These are phyloP conservation scores for Ceratocystis eucalypticola DNA, from an alignment of 2,329 filamentous ascomycete species.

Conservation along the genomic window DNA sequence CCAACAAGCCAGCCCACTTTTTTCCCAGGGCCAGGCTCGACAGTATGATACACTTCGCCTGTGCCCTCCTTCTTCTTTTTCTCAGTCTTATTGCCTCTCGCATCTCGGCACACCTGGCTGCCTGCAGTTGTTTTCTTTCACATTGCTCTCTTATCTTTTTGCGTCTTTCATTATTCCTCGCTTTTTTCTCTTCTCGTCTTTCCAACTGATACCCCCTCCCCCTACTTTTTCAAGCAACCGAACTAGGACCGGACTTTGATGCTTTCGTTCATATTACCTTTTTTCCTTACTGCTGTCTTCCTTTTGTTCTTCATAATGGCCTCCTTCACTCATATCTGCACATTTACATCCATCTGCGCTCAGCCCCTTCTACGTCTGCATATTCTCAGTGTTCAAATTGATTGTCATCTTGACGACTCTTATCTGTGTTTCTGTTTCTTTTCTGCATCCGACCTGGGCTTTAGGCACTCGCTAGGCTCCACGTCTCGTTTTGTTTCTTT, in stretches of 20 bases:
- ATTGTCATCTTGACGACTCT: background rate
- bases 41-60: background rate
- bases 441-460: background rate
- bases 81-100: background rate
- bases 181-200: conserved; percentile 4
- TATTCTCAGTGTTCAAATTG: no score
- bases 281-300: background rate
- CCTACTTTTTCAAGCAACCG: background rate
- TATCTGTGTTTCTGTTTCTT: background rate
- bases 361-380: background rate
- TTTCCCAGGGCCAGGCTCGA: conserved; percentile 8
- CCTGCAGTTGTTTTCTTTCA: background rate
- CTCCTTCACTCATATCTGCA: background rate
- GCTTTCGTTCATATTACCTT: conserved; percentile 6
- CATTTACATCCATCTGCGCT: background rate
- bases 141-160: background rate
- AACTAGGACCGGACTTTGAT: conserved; percentile 8
- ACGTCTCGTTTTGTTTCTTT: background rate
- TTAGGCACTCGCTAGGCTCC: background rate
- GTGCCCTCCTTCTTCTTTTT: background rate
- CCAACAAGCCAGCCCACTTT: conserved; percentile 15
- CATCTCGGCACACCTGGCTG: background rate
- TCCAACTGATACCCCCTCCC: conserved; percentile 11
- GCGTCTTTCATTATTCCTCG: background rate
- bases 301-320: background rate